phyloP scores from a whole-genome alignment of 2,329 filamentous ascomycete species.

The Fusarium brachygibbosum region DNA sequence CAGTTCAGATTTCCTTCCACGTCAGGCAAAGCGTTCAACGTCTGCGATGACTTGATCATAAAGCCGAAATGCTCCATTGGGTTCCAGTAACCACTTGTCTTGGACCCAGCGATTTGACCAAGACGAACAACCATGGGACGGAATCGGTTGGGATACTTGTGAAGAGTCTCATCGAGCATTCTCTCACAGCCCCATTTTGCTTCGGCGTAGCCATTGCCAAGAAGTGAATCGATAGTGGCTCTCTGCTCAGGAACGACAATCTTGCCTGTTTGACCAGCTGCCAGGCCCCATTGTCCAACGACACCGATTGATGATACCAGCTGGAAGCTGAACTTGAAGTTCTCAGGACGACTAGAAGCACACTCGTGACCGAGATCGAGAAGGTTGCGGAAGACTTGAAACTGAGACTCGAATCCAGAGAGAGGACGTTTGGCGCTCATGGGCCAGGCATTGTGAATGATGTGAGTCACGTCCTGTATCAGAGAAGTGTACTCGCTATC shows the following conservation, averaged over 20 bases:
- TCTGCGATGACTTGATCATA: constrained; percentile 43
- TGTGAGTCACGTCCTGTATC: constrained; percentile 8
- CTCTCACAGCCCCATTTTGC: constrained; percentile 44
- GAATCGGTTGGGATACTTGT: constrained; percentile 35
- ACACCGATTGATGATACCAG: constrained; percentile 32
- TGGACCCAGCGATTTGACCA: constrained; percentile 42
- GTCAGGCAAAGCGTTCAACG: constrained; percentile 32
- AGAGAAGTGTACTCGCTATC: background rate
- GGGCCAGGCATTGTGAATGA: constrained; percentile 44
- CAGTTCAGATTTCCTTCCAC: constrained; percentile 32
- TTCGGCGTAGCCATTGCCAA: constrained; percentile 40
- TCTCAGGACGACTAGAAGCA: background rate
- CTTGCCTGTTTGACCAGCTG: constrained; percentile 24
- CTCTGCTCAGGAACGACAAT: constrained; percentile 32
- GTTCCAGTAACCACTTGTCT: constrained; percentile 45
- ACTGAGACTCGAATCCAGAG: constrained; percentile 36
- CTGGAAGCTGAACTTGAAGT: constrained; percentile 40
- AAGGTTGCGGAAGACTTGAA: constrained; percentile 40
- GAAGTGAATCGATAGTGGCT: constrained; percentile 24
- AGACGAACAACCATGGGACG: constrained; percentile 42
- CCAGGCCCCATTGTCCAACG: constrained; percentile 26
- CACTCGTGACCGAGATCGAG: constrained; percentile 11
- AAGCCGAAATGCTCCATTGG: constrained; percentile 45
- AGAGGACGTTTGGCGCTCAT: constrained; percentile 44
- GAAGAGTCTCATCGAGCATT: constrained; percentile 42